These are phyloP conservation scores for Martensiomyces pterosporus DNA, from an alignment of 192 early-diverging fungal genomes.

Conservation along the genomic window DNA sequence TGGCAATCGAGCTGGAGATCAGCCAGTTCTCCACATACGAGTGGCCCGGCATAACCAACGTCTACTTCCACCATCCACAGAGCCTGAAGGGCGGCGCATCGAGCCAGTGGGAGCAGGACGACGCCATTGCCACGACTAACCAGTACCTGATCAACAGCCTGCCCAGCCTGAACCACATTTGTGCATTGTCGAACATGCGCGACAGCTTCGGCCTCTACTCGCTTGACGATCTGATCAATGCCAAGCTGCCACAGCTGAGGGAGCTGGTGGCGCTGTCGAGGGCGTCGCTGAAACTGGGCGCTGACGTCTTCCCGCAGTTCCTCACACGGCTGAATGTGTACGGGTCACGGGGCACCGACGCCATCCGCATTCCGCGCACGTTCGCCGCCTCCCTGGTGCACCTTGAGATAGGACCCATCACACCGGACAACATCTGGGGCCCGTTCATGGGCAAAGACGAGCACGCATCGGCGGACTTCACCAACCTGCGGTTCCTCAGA, in stretches of 20 bases:
- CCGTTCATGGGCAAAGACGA: slow-evolving; percentile 9
- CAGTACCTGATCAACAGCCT: slow-evolving; percentile 9
- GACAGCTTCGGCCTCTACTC: slow-evolving; percentile 43
- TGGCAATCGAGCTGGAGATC: slow-evolving; percentile 1
- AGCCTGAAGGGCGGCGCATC: too few species aligned
- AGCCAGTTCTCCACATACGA: slow-evolving; percentile 20
- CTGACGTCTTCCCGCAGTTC: slow-evolving; percentile 3
- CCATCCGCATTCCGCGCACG: slow-evolving; percentile 7
- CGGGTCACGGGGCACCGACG: not conserved
- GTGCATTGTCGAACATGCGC: slow-evolving; percentile 20
- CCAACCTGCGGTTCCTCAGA: slow-evolving; percentile 12
- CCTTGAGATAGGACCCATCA: slow-evolving; percentile 34
- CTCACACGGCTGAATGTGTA: slow-evolving; percentile 12
- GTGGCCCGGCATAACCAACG: slow-evolving; percentile 24
- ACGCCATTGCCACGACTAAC: slow-evolving; percentile 17
- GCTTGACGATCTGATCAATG: slow-evolving; percentile 34
- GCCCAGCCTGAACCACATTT: slow-evolving; percentile 12
- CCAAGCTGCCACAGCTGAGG: slow-evolving; percentile 5
- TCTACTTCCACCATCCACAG: slow-evolving; percentile 31
- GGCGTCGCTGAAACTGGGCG: slow-evolving; percentile 5
- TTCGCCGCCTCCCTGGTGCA: slow-evolving; percentile 11
- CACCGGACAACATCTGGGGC: slow-evolving; percentile 24
- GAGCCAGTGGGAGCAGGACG: slow-evolving; percentile 12
- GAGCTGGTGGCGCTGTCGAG: slow-evolving; percentile 12
- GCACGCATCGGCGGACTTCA: not conserved